Base-by-base conservation (phyloP, 768 basidiomycete species). In the Serendipita vermifera region DNA sequence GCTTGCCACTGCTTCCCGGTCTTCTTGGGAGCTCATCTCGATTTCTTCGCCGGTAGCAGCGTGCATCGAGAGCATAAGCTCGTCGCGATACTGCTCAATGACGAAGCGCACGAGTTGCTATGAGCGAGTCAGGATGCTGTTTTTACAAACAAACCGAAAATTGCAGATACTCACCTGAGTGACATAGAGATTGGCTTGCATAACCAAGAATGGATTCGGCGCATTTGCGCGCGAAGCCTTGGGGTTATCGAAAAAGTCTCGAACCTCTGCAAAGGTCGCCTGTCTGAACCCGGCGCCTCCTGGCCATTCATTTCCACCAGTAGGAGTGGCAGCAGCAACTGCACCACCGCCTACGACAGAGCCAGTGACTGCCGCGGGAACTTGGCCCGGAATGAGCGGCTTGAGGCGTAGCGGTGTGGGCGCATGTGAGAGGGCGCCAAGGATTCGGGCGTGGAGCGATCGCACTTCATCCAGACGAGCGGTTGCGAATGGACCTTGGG, bases 81-180 rank as follows among this genome's bases (percentile, higher is more conserved):
- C 88, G 59, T 93, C 85, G 4, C 87, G 83, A 66, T 93, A 93
- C 68, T 91, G 90, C 62, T 92, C 85, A 54, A 88, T 86, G 59
- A 93, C 87, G 62, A 89, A 91, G 56, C 91, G 86, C 57, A 88
- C 88, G 48, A 91, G 78, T 89, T 93, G 90, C 88, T 93, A 61
- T 14, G 55, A 33, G 46, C 17, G 40, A 33, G 13, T 41, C 29
- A 57, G 55, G 15, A 31, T 36, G 59, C 6, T 57, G 20, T 39
- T 11, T 26, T 17, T 38, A 9, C 24, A 15, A 51, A 51, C n/a
- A 22, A n/a, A 15, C 35, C n/a, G 35, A 26, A 33, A 40, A 6
- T 29, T 14, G 11, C 17, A 40, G 26, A 38, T 15, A 60, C 76
- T 58, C 60, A 85, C 89, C 78, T 92, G 90, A 9, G 90, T 93